Evolutionary conservation across 139 green algal species (phyloP), one percentile per base, ranked within the genome.

Genomic region (Chlamydomonas schloesseri): DNA sequence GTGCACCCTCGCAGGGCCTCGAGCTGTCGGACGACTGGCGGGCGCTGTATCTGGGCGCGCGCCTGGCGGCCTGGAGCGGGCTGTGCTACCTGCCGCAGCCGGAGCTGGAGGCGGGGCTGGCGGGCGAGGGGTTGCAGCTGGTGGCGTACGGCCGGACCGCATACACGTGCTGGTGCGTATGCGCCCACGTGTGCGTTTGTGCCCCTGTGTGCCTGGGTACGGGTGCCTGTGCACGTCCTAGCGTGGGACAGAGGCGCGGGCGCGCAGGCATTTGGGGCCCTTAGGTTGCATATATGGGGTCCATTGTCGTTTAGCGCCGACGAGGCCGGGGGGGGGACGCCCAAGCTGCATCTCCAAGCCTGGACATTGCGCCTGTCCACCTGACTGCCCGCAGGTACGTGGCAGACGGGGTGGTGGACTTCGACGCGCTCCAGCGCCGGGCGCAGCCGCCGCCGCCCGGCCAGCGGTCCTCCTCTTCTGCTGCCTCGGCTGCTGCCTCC

Each of bases 131-230:
- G 21, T 42, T 93, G 18, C 67, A 69, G 37, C 86, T 94, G 10
- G 65, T 92, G n/a, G 90, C 86, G 13, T 65, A 86, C 58, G 91
- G 91, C 21, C 55, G 84, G 4, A 93, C 88, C 18, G 76, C 62
- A 17, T 92, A 86, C 74, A 94, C 91, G 0, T 85, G 57, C 50
- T 91, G 89, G 91, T 93, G 67, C 67, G 82, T 74, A 57, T 85
- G 74, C 53, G 81, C n/a, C n/a, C n/a, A n/a, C n/a, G n/a, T n/a
- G n/a, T n/a, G n/a, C n/a, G n/a, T n/a, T n/a, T n/a, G n/a, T n/a
- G n/a, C n/a, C n/a, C n/a, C n/a, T n/a, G n/a, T n/a, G n/a, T n/a
- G n/a, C n/a, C n/a, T n/a, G n/a, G n/a, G n/a, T n/a, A n/a, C n/a
- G n/a, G n/a, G n/a, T n/a, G n/a, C n/a, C n/a, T n/a, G n/a, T n/a